Evolutionary conservation across 2,329 filamentous ascomycete genomes (phyloP), one percentile per base, ranked within the genome.

Genomic region (Paecilomyces formosus): DNA sequence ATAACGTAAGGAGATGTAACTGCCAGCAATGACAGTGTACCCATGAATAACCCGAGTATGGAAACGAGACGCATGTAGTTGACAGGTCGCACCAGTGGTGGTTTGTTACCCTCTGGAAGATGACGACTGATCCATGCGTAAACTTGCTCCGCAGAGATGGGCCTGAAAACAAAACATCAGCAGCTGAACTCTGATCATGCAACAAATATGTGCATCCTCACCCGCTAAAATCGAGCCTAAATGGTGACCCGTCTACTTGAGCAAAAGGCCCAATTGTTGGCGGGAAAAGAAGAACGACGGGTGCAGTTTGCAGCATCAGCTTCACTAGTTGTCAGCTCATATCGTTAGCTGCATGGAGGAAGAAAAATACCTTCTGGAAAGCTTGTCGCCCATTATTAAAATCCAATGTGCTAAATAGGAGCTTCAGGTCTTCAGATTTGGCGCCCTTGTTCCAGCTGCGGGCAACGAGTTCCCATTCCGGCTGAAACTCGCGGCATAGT

Each of bases 251-350:
- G 58, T 88, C 85, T 53, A 84, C 69, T 64, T 85, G 88, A 55
- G 93, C 92, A 73, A 91, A 84, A 26, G 90, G 88, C 18, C 94
- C 94, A 58, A 82, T 77, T 4, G 92, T 97, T 24, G 94, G 91
- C 62, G 85, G 90, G 80, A 94, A 97, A 64, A 96, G 79, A 52
- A 97, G 79, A 51, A 99, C 82, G 45, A 97, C 88, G 1, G 94
- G 94, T 6, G 94, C 94, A 53, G 93, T 97, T 86, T 96, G 90
- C 50, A 99, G 86, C 75, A 89, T 87, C 66, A 97, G 84, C 93
- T 97, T 66, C 64, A 59, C 51, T 24, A 56, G 64, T 61, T 62
- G 65, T 31, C 56, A 56, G 5, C 58, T 45, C 9, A 51, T 55
- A 58, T 52, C 50, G 35, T 2, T 28, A 8, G 54, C 52, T n/a